Evolutionary conservation across 2,329 filamentous ascomycete species (phyloP).

Genomic region (Arthroderma uncinatum): DNA sequence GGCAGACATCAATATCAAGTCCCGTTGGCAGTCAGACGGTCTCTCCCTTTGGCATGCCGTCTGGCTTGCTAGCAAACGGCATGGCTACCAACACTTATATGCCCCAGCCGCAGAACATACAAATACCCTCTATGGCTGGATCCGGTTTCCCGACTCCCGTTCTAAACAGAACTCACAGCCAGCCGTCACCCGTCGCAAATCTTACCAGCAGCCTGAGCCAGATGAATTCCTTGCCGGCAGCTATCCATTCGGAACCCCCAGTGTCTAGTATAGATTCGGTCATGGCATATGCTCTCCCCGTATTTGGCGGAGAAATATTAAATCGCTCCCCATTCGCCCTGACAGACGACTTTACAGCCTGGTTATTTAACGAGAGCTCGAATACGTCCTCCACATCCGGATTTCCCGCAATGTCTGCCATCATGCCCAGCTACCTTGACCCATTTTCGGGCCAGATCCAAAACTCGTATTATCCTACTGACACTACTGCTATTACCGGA

Average conservation of each 20-base stretch:
- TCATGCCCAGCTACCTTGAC: constrained; percentile 33
- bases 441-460: constrained; percentile 36
- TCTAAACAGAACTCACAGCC: neutral
- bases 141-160: constrained; percentile 8
- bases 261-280: constrained; percentile 28
- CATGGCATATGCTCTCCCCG: constrained; percentile 52
- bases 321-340: constrained; percentile 81
- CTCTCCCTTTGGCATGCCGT: constrained; percentile 14
- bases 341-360: constrained; percentile 77
- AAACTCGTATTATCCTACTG: constrained; percentile 41
- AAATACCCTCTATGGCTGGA: constrained; percentile 9
- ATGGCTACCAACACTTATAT: constrained; percentile 10
- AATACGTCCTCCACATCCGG: constrained; percentile 43
- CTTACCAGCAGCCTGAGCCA: constrained; percentile 14
- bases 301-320: constrained; percentile 74
- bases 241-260: constrained; percentile 20
- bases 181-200: constrained; percentile 15
- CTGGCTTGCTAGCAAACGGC: constrained; percentile 15
- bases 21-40: constrained; percentile 6
- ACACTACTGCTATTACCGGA: constrained; percentile 36
- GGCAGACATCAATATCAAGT: constrained; percentile 13
- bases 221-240: constrained; percentile 16
- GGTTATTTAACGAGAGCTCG: constrained; percentile 62
- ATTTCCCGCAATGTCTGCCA: constrained; percentile 32
- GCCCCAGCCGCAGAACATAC: constrained; percentile 10